Evolutionary conservation across 768 basidiomycete genomes (phyloP), one percentile per base, ranked within the genome.

Genomic region (Rhodotorula babjevae): DNA sequence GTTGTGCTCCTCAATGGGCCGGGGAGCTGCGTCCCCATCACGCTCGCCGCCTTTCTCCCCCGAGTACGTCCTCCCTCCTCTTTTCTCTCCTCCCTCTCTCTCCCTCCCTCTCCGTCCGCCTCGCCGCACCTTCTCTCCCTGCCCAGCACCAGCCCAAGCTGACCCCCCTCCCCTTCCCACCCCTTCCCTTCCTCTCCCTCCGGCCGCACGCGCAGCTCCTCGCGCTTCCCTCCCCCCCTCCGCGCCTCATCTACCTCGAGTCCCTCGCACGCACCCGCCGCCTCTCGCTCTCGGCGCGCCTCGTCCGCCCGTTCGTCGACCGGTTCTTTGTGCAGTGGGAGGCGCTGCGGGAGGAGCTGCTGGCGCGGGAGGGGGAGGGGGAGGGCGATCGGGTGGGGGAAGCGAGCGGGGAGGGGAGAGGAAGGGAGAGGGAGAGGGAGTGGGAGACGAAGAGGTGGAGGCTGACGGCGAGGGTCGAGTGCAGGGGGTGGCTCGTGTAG

Each of bases 301-400:
- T 97, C 49, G 84, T 98, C 40, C 85, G 87, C 7, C 86, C 86
- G n/a, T 82, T 95, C 44, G 93, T 90, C 11, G 93, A 97, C 76
- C 90, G 90, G 47, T 96, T 98, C 80, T 80, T 97, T 63, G 90
- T 92, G 10, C 95, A 98, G 80, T 98, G 95, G 95, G 88, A 89
- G 29, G 82, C 85, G 61, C 80, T 88, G 63, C 77, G 85, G 29
- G 77, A 81, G 56, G 80, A 82, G n/a, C 40, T 76, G 25, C 33
- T 63, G 27, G 5, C 44, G 46, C 19, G 31, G 23, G 59, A 69
- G n/a, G 61, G 21, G 27, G 21, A 7, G 4, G 31, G 42, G 40
- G 50, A 25, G 1, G 52, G 36, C 36, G 36, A 36, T 4, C 36
- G 36, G 36, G 36, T 36, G 5, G 36, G 36, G 36, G n/a, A n/a